Conservation (phyloP, 768 basidiomycete genomes). For the Suillus cothurnatus region DNA sequence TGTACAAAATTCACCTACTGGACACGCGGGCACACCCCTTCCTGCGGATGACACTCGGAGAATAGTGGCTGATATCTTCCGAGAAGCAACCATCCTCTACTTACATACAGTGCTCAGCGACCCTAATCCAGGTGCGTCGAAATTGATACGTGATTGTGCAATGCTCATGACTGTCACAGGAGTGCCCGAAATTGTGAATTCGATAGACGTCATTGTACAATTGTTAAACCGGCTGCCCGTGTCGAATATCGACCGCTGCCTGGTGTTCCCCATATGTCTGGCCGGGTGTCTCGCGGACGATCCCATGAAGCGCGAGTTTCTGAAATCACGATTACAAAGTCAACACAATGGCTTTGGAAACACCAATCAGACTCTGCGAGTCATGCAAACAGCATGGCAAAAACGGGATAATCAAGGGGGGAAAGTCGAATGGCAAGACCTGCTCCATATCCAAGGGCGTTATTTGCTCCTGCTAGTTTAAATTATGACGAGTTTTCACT, state of each 20-base stretch:
- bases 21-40: slow-evolving; percentile 32
- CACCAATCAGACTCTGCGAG: slow-evolving; percentile 53
- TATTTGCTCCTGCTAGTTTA: slow-evolving; percentile 31
- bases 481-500: slow-evolving; percentile 8
- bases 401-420: slow-evolving; percentile 57
- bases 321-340: slow-evolving; percentile 56
- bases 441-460: slow-evolving; percentile 37
- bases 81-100: slow-evolving; percentile 66
- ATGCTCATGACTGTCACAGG: slow-evolving; percentile 41
- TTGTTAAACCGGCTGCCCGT: slow-evolving; percentile 55
- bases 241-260: slow-evolving; percentile 63
- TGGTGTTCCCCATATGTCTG: slow-evolving; percentile 75
- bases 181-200: slow-evolving; percentile 68
- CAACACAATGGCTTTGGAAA: slow-evolving; percentile 64
- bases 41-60: slow-evolving; percentile 47
- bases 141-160: neutral
- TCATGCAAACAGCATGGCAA: slow-evolving; percentile 75
- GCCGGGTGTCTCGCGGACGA: slow-evolving; percentile 76
- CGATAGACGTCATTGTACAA: slow-evolving; percentile 56
- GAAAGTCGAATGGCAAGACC: slow-evolving; percentile 63
- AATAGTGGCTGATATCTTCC: slow-evolving; percentile 57
- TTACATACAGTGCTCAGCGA: slow-evolving; percentile 73
- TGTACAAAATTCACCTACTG: slow-evolving; percentile 17
- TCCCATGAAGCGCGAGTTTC: slow-evolving; percentile 54
- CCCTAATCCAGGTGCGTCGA: slow-evolving; percentile 62